Evolutionary conservation across 805 yeast genomes (phyloP).

Genomic region (Starmerella cellae): DNA sequence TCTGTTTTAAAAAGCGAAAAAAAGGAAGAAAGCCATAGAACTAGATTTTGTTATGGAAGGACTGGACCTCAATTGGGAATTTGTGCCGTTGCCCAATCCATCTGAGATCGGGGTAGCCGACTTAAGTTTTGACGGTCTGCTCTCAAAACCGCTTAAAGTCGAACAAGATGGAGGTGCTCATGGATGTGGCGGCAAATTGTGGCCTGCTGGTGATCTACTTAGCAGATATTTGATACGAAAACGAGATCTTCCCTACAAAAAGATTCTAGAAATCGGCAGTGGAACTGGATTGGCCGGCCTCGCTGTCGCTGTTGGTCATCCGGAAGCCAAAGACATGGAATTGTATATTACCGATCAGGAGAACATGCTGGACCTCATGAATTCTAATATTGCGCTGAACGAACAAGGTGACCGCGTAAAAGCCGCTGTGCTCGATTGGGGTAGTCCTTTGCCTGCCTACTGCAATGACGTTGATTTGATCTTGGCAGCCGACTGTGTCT

Average conservation of each 20-base stretch:
- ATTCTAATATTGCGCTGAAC: conserved; percentile 34
- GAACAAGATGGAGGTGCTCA: conserved; percentile 45
- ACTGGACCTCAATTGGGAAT: conserved; percentile 23
- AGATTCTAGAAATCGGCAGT: conserved; percentile 41
- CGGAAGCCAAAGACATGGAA: conserved; percentile 23
- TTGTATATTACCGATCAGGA: conserved; percentile 40
- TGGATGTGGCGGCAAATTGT: conserved; percentile 53
- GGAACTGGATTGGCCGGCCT: conserved; percentile 48
- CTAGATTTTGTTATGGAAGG: conserved; percentile 8
- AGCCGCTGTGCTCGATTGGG: conserved; percentile 39
- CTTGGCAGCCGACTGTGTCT: conserved; percentile 50
- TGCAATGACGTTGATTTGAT: conserved; percentile 32
- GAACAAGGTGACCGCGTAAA: conserved; percentile 27
- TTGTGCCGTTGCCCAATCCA: conserved; percentile 28
- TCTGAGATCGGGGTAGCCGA: conserved; percentile 31
- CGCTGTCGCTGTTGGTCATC: conserved; percentile 25
- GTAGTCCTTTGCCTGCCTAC: conserved; percentile 30
- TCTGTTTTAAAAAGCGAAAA: too few species aligned
- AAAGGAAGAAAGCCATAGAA: too few species aligned
- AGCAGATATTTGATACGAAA: conserved; percentile 33
- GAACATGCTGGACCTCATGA: conserved; percentile 37
- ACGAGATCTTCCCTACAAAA: conserved; percentile 18
- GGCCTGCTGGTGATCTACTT: conserved; percentile 48
- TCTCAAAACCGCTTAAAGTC: conserved; percentile 30
- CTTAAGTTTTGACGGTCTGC: conserved; percentile 32